Conservation (phyloP, 192 early-diverging fungal species). For the Mycoemilia scoparia region DNA sequence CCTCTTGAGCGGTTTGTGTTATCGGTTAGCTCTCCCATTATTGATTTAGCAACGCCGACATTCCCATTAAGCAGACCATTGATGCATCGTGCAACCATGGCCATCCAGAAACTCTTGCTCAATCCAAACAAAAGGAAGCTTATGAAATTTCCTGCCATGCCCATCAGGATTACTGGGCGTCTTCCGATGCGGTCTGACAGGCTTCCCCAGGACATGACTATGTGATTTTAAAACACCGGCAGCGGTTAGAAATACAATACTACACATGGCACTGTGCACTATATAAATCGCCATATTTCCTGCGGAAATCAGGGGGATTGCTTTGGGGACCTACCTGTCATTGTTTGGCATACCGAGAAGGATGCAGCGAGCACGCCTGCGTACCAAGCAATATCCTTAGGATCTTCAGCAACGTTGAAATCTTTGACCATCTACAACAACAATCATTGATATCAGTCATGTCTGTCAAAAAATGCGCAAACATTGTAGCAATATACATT, state of each 20-base stretch:
- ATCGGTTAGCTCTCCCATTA: constrained; percentile 75
- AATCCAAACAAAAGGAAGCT: constrained; percentile 56
- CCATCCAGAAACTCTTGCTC: constrained; percentile 33
- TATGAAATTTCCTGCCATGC: constrained; percentile 57
- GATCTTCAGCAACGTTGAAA: constrained; percentile 46
- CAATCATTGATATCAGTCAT: constrained; percentile 3
- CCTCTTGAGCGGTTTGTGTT: constrained; percentile 54
- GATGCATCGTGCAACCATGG: constrained; percentile 37
- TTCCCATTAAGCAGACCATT: constrained; percentile 60
- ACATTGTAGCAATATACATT: background rate
- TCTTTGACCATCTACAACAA: constrained; percentile 38
- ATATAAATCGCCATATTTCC: too few relatives aligned
- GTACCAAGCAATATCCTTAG: constrained; percentile 69
- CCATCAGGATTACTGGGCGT: constrained; percentile 58
- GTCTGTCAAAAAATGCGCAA: background rate
- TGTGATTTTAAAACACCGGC: constrained; percentile 5
- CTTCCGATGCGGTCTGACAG: constrained; percentile 68
- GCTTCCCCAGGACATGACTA: constrained; percentile 49
- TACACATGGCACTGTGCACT: too few relatives aligned
- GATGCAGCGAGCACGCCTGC: constrained; percentile 29
- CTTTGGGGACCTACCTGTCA: constrained; percentile 23
- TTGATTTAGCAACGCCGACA: constrained; percentile 61
- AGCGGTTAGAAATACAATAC: too few relatives aligned
- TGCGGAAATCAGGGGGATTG: too few relatives aligned
- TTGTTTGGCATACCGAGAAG: constrained; percentile 31